These are phyloP conservation scores for Aschersonia sp. DNA, from an alignment of 2,329 filamentous ascomycete genomes.

Conservation along the genomic window DNA sequence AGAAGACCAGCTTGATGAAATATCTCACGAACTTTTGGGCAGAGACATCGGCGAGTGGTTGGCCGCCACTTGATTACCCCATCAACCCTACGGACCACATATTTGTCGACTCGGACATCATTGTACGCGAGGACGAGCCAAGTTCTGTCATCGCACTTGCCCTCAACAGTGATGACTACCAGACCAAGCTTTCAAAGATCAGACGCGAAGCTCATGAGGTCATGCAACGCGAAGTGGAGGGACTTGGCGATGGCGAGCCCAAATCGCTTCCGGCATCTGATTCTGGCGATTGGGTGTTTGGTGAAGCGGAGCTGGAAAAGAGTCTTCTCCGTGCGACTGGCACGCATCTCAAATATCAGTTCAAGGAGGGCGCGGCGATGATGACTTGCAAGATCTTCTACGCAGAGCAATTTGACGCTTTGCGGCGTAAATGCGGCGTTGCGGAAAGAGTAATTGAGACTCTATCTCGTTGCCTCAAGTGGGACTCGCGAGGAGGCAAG, in stretches of 20 bases:
- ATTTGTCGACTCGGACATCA: constrained; percentile 92
- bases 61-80: constrained; percentile 85
- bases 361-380: constrained; percentile 81
- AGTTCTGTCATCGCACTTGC: constrained; percentile 93
- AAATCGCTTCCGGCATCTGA: constrained; percentile 20
- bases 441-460: constrained; percentile 91
- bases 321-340: constrained; percentile 74
- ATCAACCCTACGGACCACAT: constrained; percentile 81
- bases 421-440: constrained; percentile 83
- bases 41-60: constrained; percentile 88
- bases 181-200: constrained; percentile 59
- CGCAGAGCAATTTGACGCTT: constrained; percentile 91
- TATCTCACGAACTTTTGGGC: constrained; percentile 98
- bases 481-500: constrained; percentile 96
- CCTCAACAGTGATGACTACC: constrained; percentile 76
- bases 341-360: constrained; percentile 91
- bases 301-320: constrained; percentile 67
- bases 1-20: constrained; percentile 86
- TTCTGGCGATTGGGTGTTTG: constrained; percentile 22
- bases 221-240: constrained; percentile 22
- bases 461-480: constrained; percentile 86
- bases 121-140: constrained; percentile 92
- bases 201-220: constrained; percentile 33
- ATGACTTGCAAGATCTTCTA: constrained; percentile 99
- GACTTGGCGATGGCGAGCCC: constrained; percentile 12